Evolutionary conservation across 352 stramenopile genomes (phyloP).

Genomic region (Detonula confervacea): DNA sequence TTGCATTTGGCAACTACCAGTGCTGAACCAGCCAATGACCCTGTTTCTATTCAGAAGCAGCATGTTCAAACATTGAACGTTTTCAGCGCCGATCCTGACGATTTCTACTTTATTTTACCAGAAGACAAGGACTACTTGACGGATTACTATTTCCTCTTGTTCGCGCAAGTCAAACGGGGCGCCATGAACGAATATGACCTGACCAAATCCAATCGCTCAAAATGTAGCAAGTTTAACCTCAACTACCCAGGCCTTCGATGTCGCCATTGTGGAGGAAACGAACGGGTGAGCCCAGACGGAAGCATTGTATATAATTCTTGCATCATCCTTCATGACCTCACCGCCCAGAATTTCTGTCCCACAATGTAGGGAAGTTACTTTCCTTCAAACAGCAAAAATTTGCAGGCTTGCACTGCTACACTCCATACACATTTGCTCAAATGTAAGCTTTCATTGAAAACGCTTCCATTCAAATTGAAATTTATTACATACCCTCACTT

Average conservation of each 20-base stretch:
- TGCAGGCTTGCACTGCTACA: slow-evolving; percentile 23
- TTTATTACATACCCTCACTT: no score
- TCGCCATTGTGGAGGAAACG: slow-evolving; percentile 28
- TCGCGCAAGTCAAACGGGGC: slow-evolving; percentile 37
- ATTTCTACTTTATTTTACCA: slow-evolving; percentile 41
- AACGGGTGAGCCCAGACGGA: neutral
- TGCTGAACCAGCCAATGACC: no score
- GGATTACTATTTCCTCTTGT: slow-evolving; percentile 32
- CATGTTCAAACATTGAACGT: no score
- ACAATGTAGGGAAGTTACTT: slow-evolving; percentile 37
- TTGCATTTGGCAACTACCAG: neutral
- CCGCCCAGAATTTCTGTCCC: neutral
- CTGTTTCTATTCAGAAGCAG: no score
- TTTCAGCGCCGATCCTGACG: neutral
- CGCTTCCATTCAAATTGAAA: no score
- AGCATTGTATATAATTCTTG: no score
- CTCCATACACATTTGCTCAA: slow-evolving; percentile 39
- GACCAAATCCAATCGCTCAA: slow-evolving; percentile 9
- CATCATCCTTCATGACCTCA: no score
- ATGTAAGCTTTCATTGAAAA: no score
- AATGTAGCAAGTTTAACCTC: neutral
- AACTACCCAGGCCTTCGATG: slow-evolving; percentile 24
- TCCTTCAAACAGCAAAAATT: slow-evolving; percentile 25
- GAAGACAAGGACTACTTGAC: slow-evolving; percentile 24
- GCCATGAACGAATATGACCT: slow-evolving; percentile 7